Conservation (phyloP, 441 rosid species). For the Codiaeum variegatum region DNA sequence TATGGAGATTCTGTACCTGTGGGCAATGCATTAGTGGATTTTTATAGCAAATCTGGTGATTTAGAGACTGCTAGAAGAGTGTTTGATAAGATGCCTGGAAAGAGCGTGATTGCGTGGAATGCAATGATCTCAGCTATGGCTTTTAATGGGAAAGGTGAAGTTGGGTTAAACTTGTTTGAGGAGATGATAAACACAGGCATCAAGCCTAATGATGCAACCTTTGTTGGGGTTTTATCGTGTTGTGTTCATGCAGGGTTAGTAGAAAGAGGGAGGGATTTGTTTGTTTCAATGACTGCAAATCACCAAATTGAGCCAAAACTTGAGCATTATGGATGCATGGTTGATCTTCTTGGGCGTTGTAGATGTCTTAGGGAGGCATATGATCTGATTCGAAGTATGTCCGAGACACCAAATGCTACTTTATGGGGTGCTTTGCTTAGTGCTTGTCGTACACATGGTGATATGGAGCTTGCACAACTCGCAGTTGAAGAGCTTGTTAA, state of each 20-base stretch:
- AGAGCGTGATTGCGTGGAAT: slow-evolving; percentile 67
- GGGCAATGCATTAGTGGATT: slow-evolving; percentile 69
- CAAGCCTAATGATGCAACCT: slow-evolving; percentile 54
- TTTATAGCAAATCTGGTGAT: slow-evolving; percentile 64
- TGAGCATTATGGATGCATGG: slow-evolving; percentile 82
- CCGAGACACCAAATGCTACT: slow-evolving; percentile 45
- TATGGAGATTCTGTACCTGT: slow-evolving; percentile 36
- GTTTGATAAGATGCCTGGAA: slow-evolving; percentile 48
- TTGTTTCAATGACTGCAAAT: slow-evolving; percentile 43
- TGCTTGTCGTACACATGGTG: slow-evolving; percentile 65
- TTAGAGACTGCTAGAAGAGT: slow-evolving; percentile 42
- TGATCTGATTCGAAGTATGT: slow-evolving; percentile 57
- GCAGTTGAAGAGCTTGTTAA: slow-evolving; percentile 55
- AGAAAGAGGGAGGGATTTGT: slow-evolving; percentile 40
- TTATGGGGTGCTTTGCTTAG: slow-evolving; percentile 79
- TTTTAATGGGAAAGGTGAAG: slow-evolving; percentile 52
- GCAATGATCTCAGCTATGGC: slow-evolving; percentile 67
- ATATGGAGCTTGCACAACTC: slow-evolving; percentile 52
- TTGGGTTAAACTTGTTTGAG: slow-evolving; percentile 57
- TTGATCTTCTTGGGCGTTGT: slow-evolving; percentile 66
- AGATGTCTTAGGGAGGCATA: slow-evolving; percentile 62
- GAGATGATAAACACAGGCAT: slow-evolving; percentile 49
- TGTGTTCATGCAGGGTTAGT: slow-evolving; percentile 66
- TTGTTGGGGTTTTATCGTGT: slow-evolving; percentile 59
- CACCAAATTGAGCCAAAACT: slow-evolving; percentile 50